phyloP scores from a whole-genome alignment of 106 monocot species.

The Triglochin maritima region DNA sequence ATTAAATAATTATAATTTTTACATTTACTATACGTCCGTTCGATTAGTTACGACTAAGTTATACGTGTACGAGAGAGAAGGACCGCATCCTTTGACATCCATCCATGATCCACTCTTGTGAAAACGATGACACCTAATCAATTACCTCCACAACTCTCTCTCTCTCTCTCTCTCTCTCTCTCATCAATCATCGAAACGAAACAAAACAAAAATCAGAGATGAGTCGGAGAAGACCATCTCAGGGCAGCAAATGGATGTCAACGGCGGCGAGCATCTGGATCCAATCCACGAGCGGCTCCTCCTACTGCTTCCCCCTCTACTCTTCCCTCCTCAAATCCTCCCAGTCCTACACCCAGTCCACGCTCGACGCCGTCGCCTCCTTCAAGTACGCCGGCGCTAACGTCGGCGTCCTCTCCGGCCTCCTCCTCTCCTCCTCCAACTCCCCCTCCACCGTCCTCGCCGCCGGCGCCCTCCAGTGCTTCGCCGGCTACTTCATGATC shows the following conservation, averaged over 20 bases:
- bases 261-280: conserved; percentile 20
- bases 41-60: too few relatives aligned
- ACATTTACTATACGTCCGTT: too few relatives aligned
- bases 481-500: conserved; percentile 55
- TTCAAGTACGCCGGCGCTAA: conserved; percentile 28
- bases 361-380: conserved; percentile 17
- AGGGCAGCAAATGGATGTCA: conserved; percentile 6
- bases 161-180: too few relatives aligned
- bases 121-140: too few relatives aligned
- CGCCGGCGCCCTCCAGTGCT: conserved; percentile 49
- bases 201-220: too few relatives aligned
- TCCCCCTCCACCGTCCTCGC: conserved; percentile 27
- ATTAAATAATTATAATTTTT: too few relatives aligned
- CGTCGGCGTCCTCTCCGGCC: conserved; percentile 14
- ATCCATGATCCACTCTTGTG: too few relatives aligned
- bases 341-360: conserved; percentile 12
- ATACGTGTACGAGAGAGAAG: too few relatives aligned
- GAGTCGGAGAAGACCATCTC: not conserved
- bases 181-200: too few relatives aligned
- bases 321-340: conserved; percentile 17
- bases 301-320: conserved; percentile 16
- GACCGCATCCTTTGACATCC: too few relatives aligned
- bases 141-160: too few relatives aligned
- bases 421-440: conserved; percentile 38
- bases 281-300: conserved; percentile 13